Conservation (phyloP, 495 filamentous ascomycete genomes). For the Xylaria longipes region DNA sequence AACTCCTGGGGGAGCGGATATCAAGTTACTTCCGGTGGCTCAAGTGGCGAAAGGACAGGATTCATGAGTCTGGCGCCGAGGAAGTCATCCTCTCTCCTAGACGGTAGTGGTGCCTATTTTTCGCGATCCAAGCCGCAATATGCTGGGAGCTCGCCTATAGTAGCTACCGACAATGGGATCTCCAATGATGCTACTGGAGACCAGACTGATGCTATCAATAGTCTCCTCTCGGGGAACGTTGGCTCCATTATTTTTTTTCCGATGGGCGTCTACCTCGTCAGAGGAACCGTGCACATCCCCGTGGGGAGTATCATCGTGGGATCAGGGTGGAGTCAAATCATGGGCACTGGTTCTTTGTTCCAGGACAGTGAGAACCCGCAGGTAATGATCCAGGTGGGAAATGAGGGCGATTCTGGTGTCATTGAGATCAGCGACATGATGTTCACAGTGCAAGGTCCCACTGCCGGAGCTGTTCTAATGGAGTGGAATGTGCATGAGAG, state of each 20-base stretch:
- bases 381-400: slow-evolving; percentile 57
- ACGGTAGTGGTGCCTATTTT: background rate
- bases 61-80: background rate
- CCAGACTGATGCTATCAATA: slow-evolving; percentile 17
- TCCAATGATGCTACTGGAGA: slow-evolving; percentile 17
- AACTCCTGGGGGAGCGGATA: background rate
- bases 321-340: slow-evolving; percentile 38
- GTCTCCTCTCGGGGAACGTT: background rate
- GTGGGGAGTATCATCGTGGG: slow-evolving; percentile 49
- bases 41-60: background rate
- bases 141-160: background rate
- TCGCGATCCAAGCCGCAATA: background rate
- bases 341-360: slow-evolving; percentile 48
- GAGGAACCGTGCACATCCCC: slow-evolving; percentile 50
- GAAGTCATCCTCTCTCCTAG: background rate
- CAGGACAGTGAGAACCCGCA: slow-evolving; percentile 50
- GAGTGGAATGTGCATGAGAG: slow-evolving; percentile 42
- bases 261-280: slow-evolving; percentile 42
- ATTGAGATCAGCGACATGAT: slow-evolving; percentile 59
- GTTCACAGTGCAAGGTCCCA: slow-evolving; percentile 36
- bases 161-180: background rate
- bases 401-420: slow-evolving; percentile 53
- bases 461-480: slow-evolving; percentile 42
- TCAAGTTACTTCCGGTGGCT: background rate
- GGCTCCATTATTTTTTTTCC: slow-evolving; percentile 29